These are phyloP conservation scores for Aspergillus chevalieri DNA, from an alignment of 2,329 filamentous ascomycete species.

Conservation along the genomic window DNA sequence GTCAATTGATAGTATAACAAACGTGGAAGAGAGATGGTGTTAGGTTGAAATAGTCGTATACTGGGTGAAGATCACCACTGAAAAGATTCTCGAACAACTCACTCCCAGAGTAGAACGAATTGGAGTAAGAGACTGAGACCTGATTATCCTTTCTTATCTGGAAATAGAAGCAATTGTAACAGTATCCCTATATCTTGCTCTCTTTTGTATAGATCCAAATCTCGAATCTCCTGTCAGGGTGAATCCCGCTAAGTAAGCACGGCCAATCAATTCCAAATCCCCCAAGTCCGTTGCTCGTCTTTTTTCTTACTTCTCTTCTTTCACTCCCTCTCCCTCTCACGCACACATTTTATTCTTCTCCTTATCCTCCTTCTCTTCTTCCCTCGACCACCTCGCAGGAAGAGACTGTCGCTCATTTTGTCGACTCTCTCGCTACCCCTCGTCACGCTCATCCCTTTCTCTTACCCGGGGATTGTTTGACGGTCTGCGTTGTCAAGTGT, in stretches of 20 bases:
- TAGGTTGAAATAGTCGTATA: neutral
- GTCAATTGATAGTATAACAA: no score
- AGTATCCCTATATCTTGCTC: no score
- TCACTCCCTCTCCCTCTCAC: conserved; percentile 3
- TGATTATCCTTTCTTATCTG: no score
- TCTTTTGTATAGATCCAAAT: neutral
- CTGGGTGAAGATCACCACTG: neutral
- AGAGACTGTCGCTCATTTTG: neutral
- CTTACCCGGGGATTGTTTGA: neutral
- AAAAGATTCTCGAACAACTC: neutral
- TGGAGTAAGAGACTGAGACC: no score
- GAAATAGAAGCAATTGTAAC: neutral
- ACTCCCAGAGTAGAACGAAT: no score
- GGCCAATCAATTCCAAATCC: neutral
- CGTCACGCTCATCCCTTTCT: neutral
- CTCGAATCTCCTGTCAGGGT: neutral
- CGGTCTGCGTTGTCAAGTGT: neutral
- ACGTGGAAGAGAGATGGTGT: neutral
- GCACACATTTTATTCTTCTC: conserved; percentile 1
- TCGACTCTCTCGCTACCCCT: neutral
- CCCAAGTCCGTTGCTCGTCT: neutral
- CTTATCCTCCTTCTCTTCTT: conserved; percentile 2
- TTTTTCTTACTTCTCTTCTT: neutral
- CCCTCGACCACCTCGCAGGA: neutral
- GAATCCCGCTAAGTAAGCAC: conserved; percentile 1